These are phyloP conservation scores for Ceriops tagal DNA, from an alignment of 345 rosid species.

Conservation along the genomic window DNA sequence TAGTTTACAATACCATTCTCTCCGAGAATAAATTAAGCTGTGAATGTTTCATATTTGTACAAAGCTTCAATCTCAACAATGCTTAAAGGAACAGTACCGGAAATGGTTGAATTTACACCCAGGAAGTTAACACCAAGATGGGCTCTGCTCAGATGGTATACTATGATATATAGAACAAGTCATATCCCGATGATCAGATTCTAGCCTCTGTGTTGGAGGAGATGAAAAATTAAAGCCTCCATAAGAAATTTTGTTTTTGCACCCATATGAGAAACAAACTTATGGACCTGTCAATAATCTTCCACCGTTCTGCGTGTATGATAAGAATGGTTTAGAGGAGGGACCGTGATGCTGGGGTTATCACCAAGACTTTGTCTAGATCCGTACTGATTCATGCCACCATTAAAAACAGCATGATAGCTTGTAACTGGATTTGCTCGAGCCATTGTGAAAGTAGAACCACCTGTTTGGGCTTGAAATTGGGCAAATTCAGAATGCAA, in stretches of 20 bases:
- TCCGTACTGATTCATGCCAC: slow-evolving; percentile 49
- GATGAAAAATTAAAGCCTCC: not conserved
- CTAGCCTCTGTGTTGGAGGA: slow-evolving; percentile 16
- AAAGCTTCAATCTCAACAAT: slow-evolving; percentile 14
- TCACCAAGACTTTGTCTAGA: slow-evolving; percentile 50
- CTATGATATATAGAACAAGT: slow-evolving; percentile 11
- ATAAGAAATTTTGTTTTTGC: slow-evolving; percentile 17
- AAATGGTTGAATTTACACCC: slow-evolving; percentile 7
- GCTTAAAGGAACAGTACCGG: slow-evolving; percentile 22
- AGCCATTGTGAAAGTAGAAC: slow-evolving; percentile 47
- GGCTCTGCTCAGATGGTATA: slow-evolving; percentile 7
- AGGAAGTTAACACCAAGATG: slow-evolving; percentile 17
- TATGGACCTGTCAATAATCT: slow-evolving; percentile 79
- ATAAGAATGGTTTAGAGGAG: slow-evolving; percentile 51
- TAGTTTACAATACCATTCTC: slow-evolving; percentile 25
- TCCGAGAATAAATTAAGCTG: slow-evolving; percentile 18
- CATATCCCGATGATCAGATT: slow-evolving; percentile 17
- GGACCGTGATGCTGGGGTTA: slow-evolving; percentile 42
- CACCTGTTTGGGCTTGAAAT: slow-evolving; percentile 37
- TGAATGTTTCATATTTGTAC: slow-evolving; percentile 35
- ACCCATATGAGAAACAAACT: slow-evolving; percentile 12
- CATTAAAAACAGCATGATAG: slow-evolving; percentile 54
- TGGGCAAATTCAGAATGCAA: slow-evolving; percentile 39
- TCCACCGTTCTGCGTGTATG: slow-evolving; percentile 67
- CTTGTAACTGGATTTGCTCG: slow-evolving; percentile 45